Evolutionary conservation across 2,329 filamentous ascomycete species (phyloP), one percentile per base, ranked within the genome.

Genomic region (Camillea tinctor): DNA sequence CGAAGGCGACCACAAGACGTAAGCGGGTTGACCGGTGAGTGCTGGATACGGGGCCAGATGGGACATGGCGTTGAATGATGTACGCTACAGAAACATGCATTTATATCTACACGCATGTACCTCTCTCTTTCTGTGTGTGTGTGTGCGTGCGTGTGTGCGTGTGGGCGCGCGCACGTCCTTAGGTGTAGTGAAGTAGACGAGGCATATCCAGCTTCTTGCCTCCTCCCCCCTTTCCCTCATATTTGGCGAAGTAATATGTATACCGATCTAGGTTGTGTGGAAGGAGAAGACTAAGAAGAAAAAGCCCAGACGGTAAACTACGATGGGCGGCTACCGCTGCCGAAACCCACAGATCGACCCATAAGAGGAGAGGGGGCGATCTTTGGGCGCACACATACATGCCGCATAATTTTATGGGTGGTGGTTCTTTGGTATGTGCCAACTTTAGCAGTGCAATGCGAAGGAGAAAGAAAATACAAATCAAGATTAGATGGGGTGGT

Each of bases 61-160:
- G 20, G 44, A 51, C 54, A 20, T 60, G 58, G 57, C 55, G 51
- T 23, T 54, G 59, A 44, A 48, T 60, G 57, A 55, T 44, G 59
- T 44, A 57, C 55, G 52, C 57, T 58, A 57, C 59, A 60, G 59
- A 54, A 54, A 30, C 52, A 54, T 54, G 59, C 59, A 60, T 15
- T 44, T 60, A 55, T 55, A 60, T 55, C 30, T 26, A 30, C 11
- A 20, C 21, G 52, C 59, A 55, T 60, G 48, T 58, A 55, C 58
- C 51, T 57, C 51, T 24, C 11, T 22, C 50, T 40, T n/a, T 53
- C 15, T 17, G 30, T 26, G 24, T 26, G 24, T 26, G 24, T 26
- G 24, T 26, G 24, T 26, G 24, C 24, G 26, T 11, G 26, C 26
- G 26, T 30, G 26, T 11, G 2, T 30, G 26, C 13, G 26, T 9